phyloP scores from a whole-genome alignment of 2,329 filamentous ascomycete species.

The Neofusicoccum ribis region DNA sequence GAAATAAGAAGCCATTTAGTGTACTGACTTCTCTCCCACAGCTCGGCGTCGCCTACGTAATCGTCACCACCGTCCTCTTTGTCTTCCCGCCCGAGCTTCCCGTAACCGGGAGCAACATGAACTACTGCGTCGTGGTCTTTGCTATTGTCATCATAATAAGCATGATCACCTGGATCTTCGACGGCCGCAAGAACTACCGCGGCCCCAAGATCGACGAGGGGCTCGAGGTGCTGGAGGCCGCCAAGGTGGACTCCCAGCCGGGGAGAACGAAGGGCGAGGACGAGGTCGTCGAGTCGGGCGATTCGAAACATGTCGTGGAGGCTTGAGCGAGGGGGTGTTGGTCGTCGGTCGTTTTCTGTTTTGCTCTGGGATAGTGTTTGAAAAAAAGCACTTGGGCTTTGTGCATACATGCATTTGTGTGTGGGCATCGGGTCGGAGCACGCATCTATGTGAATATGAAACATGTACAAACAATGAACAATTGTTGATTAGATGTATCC shows the following conservation, averaged over 20 bases:
- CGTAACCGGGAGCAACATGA: slow-evolving; percentile 69
- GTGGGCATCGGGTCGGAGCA: background rate
- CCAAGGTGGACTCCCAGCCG: slow-evolving; percentile 22
- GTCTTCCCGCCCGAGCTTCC: slow-evolving; percentile 70
- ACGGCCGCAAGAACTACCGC: slow-evolving; percentile 62
- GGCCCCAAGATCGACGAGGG: slow-evolving; percentile 47
- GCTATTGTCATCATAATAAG: slow-evolving; percentile 60
- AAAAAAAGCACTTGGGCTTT: too few relatives aligned
- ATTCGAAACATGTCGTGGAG: background rate
- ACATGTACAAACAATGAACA: background rate
- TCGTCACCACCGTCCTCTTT: slow-evolving; percentile 73
- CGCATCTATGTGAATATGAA: background rate
- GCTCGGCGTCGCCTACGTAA: slow-evolving; percentile 63
- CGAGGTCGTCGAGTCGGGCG: background rate
- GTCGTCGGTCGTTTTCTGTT: background rate
- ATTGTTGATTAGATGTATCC: too few relatives aligned
- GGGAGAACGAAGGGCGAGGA: background rate
- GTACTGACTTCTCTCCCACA: background rate
- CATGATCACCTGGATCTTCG: slow-evolving; percentile 59
- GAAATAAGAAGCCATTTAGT: too few relatives aligned
- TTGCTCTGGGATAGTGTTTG: background rate
- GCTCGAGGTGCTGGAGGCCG: slow-evolving; percentile 43
- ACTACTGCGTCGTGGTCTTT: slow-evolving; percentile 59
- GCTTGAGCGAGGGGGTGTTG: background rate
- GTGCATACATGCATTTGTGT: background rate